phyloP scores from a whole-genome alignment of 257 asterid species.

The Thymus mandschuricus region DNA sequence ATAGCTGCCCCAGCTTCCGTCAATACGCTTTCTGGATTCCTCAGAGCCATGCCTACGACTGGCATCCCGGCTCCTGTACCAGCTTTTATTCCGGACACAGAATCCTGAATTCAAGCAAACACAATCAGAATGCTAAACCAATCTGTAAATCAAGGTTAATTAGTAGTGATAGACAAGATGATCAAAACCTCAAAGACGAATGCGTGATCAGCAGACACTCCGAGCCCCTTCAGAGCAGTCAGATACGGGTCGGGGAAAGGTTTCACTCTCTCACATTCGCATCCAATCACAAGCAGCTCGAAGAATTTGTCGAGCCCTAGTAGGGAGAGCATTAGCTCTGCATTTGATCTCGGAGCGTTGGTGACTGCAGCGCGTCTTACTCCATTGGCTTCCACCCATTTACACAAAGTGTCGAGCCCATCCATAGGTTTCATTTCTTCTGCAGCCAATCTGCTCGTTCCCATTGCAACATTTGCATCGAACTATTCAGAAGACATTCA shows the following conservation, averaged over 20 bases:
- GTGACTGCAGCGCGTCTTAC: conserved; percentile 89
- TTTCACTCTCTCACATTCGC: conserved; percentile 73
- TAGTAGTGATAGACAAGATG: background rate
- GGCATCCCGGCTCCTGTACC: conserved; percentile 87
- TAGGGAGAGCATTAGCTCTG: conserved; percentile 58
- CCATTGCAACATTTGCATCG: conserved; percentile 2
- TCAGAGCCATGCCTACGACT: conserved; percentile 64
- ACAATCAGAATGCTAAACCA: background rate
- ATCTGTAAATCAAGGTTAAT: background rate
- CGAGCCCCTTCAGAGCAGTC: conserved; percentile 62
- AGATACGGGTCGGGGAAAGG: conserved; percentile 90
- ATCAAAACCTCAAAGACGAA: conserved; percentile 70
- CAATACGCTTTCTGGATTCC: conserved; percentile 65
- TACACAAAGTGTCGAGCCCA: conserved; percentile 63
- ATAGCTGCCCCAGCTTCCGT: conserved; percentile 63
- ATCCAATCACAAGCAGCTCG: conserved; percentile 56
- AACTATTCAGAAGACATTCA: background rate
- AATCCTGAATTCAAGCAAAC: conserved; percentile 52
- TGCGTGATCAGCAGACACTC: conserved; percentile 60
- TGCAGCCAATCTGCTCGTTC: conserved; percentile 60
- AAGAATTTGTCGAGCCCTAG: conserved; percentile 67
- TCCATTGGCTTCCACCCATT: conserved; percentile 71
- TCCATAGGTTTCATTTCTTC: conserved; percentile 53
- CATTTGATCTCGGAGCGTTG: conserved; percentile 82
- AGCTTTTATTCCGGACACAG: conserved; percentile 79